These are phyloP conservation scores for Entrophospora sp. DNA, from an alignment of 192 early-diverging fungal species.

Conservation along the genomic window DNA sequence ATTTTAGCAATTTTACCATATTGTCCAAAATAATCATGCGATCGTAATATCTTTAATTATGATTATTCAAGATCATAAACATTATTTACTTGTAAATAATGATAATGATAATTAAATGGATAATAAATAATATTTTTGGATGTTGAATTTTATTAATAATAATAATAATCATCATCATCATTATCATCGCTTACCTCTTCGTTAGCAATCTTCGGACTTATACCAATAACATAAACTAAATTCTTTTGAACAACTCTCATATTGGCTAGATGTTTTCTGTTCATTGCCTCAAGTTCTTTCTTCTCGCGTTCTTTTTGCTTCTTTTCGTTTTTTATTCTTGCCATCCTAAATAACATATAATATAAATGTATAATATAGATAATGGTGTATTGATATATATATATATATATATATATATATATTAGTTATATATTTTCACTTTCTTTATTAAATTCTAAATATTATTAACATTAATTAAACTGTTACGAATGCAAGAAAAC, in stretches of 20 bases:
- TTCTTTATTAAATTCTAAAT: too few species aligned
- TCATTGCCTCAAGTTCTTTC: conserved; percentile 78
- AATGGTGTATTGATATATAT: neutral
- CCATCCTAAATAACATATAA: conserved; percentile 27
- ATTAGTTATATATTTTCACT: neutral
- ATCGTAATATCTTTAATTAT: conserved; percentile 55
- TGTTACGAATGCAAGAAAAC: neutral
- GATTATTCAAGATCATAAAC: too few species aligned
- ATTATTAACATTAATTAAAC: too few species aligned
- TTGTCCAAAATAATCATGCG: conserved; percentile 94
- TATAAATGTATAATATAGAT: too few species aligned
- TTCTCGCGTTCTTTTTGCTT: conserved; percentile 82
- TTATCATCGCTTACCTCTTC: conserved; percentile 64
- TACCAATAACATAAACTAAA: conserved; percentile 92
- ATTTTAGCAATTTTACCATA: conserved; percentile 94
- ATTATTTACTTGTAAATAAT: too few species aligned
- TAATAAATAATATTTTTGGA: neutral
- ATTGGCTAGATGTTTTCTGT: conserved; percentile 71
- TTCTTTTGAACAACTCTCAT: conserved; percentile 96
- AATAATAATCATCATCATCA: neutral
- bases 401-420: neutral
- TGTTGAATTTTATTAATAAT: too few species aligned
- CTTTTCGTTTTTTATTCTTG: conserved; percentile 46
- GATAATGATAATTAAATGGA: neutral
- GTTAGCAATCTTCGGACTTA: conserved; percentile 74